Percentiles rank a stretch among this genome's conserved stretches.
Conservation (phyloP, 108 stramenopile genomes). For the Hondaea fermentalgiana region DNA sequence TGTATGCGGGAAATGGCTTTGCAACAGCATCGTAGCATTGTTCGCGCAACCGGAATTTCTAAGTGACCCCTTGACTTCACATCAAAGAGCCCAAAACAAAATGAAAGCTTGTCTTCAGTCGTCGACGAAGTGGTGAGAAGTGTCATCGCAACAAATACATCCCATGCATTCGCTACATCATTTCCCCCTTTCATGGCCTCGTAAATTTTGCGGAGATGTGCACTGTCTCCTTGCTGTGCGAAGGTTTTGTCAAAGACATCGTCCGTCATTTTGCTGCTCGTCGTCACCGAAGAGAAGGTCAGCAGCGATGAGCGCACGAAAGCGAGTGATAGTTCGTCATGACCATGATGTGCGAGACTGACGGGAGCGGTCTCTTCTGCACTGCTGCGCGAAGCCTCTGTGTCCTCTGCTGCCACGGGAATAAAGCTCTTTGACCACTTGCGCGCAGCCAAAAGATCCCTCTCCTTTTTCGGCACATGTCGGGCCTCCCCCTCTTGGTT, state of each 20-base stretch:
- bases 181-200: background rate
- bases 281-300: background rate
- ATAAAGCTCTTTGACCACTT: background rate
- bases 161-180: background rate
- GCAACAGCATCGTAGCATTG: background rate
- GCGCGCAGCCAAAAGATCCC: background rate
- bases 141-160: background rate
- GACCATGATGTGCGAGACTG: no score
- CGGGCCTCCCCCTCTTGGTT: background rate
- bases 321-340: background rate
- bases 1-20: background rate
- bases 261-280: constrained; percentile 13
- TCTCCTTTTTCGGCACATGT: background rate
- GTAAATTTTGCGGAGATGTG: background rate
- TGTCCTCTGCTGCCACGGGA: background rate
- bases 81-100: constrained; percentile 10
- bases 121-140: background rate
- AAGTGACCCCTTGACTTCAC: background rate
- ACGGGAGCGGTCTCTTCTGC: no score
- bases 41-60: background rate
- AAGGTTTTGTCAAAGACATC: constrained; percentile 1
- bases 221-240: background rate
- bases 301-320: background rate
- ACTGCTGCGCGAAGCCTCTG: no score
- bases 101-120: background rate